Evolutionary conservation across 306 rosid genomes (phyloP), one percentile per base, ranked within the genome.

Genomic region (Carpinus fangiana): DNA sequence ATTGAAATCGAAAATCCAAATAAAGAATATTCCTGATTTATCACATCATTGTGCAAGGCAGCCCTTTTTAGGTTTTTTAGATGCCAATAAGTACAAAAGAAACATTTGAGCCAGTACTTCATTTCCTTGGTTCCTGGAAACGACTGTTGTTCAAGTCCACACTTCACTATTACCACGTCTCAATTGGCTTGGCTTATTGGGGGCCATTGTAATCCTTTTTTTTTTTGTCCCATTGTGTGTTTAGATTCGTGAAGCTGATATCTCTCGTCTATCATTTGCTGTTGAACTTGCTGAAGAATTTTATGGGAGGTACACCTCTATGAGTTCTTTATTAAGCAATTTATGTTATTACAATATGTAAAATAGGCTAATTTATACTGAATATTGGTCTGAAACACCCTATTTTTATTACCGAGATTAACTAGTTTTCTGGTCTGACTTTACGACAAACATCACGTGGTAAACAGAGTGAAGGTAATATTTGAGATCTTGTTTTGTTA

Each of bases 201-300:
- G 78, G 57, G 80, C 52, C 14, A 12, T 11, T 48, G 52, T 48
- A 48, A 47, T 9, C 1, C 7, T 11, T 47, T 47, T 67, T 43
- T 43, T 75, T 66, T 60, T 83, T 62, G 70, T 67, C 67, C 80
- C 81, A 73, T 56, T 85, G 74, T 84, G 69, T 75, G 74, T 21
- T 66, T 77, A 95, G 99, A 93, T 95, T 48, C 99, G 98, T 50
- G 99, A 95, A 88, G 99, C 99, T 81, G 99, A 95, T 80, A 93
- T 95, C 64, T 90, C 97, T 81, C 84, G 99, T 74, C 83, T 95
- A 74, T 95, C 99, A 74, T 95, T 95, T 90, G 99, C 99, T 38
- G 97, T 95, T 74, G 98, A 95, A 86, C 99, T 95, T 73, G 99
- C 99, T 69, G 99, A 95, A 91, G 99, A 95, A 83, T 95, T 95